A percentile compares a stretch with the other conserved stretches of the same genome.
phyloP scores from a whole-genome alignment of 2,329 filamentous ascomycete species.

The Aspergillus novoparasiticus region DNA sequence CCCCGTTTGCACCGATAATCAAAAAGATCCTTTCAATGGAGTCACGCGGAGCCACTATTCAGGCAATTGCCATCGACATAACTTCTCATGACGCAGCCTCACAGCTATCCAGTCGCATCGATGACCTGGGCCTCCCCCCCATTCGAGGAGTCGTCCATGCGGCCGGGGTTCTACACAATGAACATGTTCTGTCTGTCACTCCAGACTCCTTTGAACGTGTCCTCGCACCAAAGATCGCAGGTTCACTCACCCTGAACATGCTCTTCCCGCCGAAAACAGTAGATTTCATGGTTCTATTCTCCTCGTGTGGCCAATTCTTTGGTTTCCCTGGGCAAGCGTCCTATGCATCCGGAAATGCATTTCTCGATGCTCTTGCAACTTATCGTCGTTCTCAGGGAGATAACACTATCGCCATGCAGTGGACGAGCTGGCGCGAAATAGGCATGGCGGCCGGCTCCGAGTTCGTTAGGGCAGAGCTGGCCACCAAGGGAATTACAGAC shows the following conservation, averaged over 20 bases:
- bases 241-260: conserved; percentile 2
- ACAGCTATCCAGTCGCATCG: not conserved
- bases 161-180: conserved; percentile 7
- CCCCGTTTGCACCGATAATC: not conserved
- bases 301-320: conserved; percentile 13
- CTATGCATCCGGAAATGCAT: conserved; percentile 10
- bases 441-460: conserved; percentile 29
- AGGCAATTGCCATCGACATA: not conserved
- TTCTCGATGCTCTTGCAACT: conserved; percentile 11
- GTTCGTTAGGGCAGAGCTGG: conserved; percentile 45
- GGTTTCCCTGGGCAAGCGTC: conserved; percentile 11
- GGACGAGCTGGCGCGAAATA: conserved; percentile 14
- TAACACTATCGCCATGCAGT: conserved; percentile 12
- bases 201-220: conserved; percentile 3
- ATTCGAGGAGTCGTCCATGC: conserved; percentile 14
- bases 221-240: conserved; percentile 8
- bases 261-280: conserved; percentile 8
- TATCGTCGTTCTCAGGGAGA: conserved; percentile 8
- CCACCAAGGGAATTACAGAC: conserved; percentile 47
- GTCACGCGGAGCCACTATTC: not conserved
- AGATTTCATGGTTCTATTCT: conserved; percentile 13
- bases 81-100: not conserved
- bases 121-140: conserved; percentile 4
- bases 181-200: conserved; percentile 2
- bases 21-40: conserved; percentile 5